Evolutionary conservation across 2,329 filamentous ascomycete species (phyloP).

Genomic region (Neurospora sp.): DNA sequence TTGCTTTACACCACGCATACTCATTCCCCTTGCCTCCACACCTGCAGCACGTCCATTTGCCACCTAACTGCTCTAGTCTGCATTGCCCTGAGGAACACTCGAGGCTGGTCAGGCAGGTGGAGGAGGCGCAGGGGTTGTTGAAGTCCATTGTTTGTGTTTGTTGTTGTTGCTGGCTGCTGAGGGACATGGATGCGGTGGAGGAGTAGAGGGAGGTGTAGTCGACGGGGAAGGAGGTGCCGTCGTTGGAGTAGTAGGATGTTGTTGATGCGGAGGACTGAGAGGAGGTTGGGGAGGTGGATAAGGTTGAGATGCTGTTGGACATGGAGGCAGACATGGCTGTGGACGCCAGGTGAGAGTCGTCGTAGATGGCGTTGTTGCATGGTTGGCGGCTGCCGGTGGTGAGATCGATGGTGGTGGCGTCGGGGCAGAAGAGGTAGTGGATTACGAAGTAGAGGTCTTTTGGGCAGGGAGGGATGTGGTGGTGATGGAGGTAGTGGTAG

Average conservation of each 20-base stretch:
- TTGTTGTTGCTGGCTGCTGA: not conserved
- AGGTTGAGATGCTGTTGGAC: not conserved
- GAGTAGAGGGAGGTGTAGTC: not conserved
- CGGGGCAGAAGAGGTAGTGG: conserved; percentile 35
- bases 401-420: conserved; percentile 23
- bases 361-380: conserved; percentile 10
- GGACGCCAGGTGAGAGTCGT: conserved; percentile 5
- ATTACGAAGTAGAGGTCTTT: conserved; percentile 30
- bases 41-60: conserved; percentile 40
- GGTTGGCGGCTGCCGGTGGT: conserved; percentile 17
- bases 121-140: conserved; percentile 32
- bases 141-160: conserved; percentile 21
- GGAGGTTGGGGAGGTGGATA: not conserved
- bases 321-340: not conserved
- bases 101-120: conserved; percentile 32
- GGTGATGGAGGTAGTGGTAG: conserved; percentile 41
- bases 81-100: conserved; percentile 39
- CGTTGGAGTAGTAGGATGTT: not conserved
- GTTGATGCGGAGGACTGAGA: not conserved
- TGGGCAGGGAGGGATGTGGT: conserved; percentile 35
- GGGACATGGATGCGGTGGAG: not conserved
- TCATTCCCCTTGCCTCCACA: conserved; percentile 37
- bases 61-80: conserved; percentile 37
- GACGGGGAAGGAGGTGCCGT: not conserved
- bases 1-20: conserved; percentile 13